phyloP scores from a whole-genome alignment of 345 rosid genomes.

The Sisymbrium irio region DNA sequence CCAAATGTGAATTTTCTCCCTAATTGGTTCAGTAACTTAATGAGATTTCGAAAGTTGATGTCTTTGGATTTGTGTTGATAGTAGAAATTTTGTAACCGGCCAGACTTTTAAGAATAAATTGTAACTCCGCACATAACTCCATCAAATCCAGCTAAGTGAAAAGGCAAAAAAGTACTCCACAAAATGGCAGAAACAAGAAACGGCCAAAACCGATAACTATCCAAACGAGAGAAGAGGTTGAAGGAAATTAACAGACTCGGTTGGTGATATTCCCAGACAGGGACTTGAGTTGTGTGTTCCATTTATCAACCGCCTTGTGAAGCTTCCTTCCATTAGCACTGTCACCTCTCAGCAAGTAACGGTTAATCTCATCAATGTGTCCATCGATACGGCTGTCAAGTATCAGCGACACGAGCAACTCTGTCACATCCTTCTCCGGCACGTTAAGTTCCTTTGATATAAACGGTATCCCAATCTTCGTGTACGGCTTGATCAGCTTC shows the following conservation, averaged over 20 bases:
- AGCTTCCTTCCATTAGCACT: conserved; percentile 95
- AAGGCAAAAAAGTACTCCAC: background rate
- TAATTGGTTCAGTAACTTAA: too few relatives aligned
- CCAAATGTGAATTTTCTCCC: too few relatives aligned
- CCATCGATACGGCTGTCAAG: conserved; percentile 92
- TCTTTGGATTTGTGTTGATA: background rate
- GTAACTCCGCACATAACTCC: background rate
- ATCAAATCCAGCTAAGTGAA: conserved; percentile 22
- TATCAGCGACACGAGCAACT: conserved; percentile 80
- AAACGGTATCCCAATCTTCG: conserved; percentile 89
- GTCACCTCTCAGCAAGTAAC: conserved; percentile 83
- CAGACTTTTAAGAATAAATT: background rate
- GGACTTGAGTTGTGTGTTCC: conserved; percentile 89
- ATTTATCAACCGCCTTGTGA: conserved; percentile 83
- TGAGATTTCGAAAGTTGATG: too few relatives aligned
- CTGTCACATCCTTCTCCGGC: conserved; percentile 92
- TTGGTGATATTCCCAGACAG: conserved; percentile 65
- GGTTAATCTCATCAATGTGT: conserved; percentile 96
- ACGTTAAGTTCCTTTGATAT: conserved; percentile 95
- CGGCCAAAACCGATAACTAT: background rate
- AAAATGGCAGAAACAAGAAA: background rate
- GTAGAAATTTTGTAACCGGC: background rate
- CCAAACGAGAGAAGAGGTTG: background rate
- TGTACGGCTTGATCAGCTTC: conserved; percentile 95
- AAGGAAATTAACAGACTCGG: conserved; percentile 51